Conservation (phyloP, 2,329 filamentous ascomycete species). For the Sporothrix globosa region DNA sequence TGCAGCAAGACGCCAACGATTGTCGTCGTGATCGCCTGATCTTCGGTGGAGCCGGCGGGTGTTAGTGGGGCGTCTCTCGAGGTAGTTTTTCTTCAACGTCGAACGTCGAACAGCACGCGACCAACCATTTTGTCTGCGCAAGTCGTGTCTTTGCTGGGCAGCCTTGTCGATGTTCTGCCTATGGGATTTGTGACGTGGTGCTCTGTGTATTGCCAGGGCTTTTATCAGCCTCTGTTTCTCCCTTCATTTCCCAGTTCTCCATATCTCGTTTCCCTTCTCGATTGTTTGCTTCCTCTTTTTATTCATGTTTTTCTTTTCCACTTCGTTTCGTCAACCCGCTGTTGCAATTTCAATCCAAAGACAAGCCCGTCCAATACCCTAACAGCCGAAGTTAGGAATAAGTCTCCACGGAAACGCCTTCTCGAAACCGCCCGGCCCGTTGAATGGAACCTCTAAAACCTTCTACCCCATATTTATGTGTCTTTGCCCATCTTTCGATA, state of each 20-base stretch:
- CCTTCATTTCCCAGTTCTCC: too few species aligned
- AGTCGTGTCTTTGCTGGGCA: neutral
- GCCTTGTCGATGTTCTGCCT: neutral
- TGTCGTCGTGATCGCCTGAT: neutral
- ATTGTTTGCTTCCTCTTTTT: neutral
- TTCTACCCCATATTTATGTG: slow-evolving; percentile 1
- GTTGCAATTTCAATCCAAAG: neutral
- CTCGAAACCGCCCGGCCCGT: neutral
- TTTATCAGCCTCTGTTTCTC: too few species aligned
- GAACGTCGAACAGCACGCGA: neutral
- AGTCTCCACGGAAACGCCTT: neutral
- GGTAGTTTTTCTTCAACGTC: neutral
- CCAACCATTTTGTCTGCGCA: neutral
- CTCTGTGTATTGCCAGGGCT: too few species aligned
- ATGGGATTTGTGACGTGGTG: too few species aligned
- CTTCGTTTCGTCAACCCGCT: neutral
- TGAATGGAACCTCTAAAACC: neutral
- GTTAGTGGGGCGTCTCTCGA: slow-evolving; percentile 15
- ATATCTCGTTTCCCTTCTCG: too few species aligned
- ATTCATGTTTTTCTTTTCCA: neutral
- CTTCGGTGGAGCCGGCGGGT: slow-evolving; percentile 13
- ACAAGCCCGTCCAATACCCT: neutral
- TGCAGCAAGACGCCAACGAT: neutral
- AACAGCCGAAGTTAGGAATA: neutral
- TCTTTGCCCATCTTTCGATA: slow-evolving; percentile 26